These are phyloP conservation scores for Bromus sterilis DNA, from an alignment of 176 grass and related monocot species.

Conservation along the genomic window DNA sequence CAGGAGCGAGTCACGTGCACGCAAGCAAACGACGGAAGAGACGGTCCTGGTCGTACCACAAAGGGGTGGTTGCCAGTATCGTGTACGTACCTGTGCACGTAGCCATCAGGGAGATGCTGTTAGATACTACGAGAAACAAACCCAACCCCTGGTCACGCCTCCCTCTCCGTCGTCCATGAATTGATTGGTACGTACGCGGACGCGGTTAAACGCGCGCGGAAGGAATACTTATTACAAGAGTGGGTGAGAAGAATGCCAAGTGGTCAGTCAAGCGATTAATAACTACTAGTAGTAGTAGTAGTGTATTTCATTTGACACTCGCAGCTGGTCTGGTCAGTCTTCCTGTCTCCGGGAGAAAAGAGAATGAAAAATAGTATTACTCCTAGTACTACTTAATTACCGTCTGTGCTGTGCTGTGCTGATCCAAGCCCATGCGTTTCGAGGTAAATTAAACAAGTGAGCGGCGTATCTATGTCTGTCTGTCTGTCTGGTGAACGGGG, in stretches of 20 bases:
- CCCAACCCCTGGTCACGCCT: constrained; percentile 8
- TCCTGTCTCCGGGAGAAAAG: not conserved
- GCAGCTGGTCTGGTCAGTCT: not conserved
- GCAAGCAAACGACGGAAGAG: not conserved
- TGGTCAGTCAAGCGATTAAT: constrained; percentile 14
- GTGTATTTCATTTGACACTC: constrained; percentile 25
- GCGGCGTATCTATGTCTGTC: no score
- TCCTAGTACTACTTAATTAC: not conserved
- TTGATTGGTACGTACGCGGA: constrained; percentile 1
- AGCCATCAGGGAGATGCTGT: constrained; percentile 32
- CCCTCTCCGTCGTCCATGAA: not conserved
- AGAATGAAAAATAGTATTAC: no score
- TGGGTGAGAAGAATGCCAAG: not conserved
- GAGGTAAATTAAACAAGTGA: no score
- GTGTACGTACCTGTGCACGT: not conserved
- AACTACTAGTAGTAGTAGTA: no score
- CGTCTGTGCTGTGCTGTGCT: not conserved
- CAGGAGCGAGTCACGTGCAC: not conserved
- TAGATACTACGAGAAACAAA: constrained; percentile 26
- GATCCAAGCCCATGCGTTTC: constrained; percentile 33
- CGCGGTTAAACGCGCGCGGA: no score
- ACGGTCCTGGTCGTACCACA: constrained; percentile 16
- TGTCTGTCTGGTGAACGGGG: not conserved
- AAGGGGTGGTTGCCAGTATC: constrained; percentile 5
- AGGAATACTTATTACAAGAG: no score